phyloP scores from a whole-genome alignment of 2,329 filamentous ascomycete species.

The Didymella sp. region DNA sequence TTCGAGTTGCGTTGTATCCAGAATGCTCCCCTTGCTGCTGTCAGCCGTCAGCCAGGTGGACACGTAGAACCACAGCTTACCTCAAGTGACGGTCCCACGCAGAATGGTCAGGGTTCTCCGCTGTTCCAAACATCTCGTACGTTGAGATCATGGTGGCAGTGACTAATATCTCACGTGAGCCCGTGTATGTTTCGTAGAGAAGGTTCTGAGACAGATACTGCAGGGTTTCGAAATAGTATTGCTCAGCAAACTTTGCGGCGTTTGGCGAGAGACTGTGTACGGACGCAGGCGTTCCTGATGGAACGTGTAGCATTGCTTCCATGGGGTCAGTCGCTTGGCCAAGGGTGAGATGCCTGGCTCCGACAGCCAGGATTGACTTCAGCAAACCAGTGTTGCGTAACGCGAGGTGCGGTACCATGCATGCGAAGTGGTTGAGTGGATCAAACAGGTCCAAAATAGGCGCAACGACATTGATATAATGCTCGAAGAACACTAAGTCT shows the following conservation, averaged over 20 bases:
- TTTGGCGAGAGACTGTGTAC: conserved; percentile 27
- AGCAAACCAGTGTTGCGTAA: conserved; percentile 64
- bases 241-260: conserved; percentile 48
- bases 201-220: conserved; percentile 67
- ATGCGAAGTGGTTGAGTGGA: conserved; percentile 48
- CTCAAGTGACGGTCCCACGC: conserved; percentile 69
- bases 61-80: not conserved
- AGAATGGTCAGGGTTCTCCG: conserved; percentile 49
- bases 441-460: conserved; percentile 56
- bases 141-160: conserved; percentile 67
- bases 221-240: conserved; percentile 68
- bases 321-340: conserved; percentile 34
- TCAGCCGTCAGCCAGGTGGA: not conserved
- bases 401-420: conserved; percentile 46
- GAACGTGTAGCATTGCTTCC: conserved; percentile 38
- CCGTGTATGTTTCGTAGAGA: conserved; percentile 64
- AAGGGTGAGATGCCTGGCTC: conserved; percentile 59
- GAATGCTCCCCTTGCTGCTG: conserved; percentile 59
- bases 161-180: conserved; percentile 63
- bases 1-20: conserved; percentile 68
- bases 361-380: conserved; percentile 64
- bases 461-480: conserved; percentile 49
- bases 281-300: conserved; percentile 25
- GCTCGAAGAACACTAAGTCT: conserved; percentile 49
- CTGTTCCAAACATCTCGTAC: conserved; percentile 69